These are phyloP conservation scores for Oidium heveae DNA, from an alignment of 2,329 filamentous ascomycete species.

Conservation along the genomic window DNA sequence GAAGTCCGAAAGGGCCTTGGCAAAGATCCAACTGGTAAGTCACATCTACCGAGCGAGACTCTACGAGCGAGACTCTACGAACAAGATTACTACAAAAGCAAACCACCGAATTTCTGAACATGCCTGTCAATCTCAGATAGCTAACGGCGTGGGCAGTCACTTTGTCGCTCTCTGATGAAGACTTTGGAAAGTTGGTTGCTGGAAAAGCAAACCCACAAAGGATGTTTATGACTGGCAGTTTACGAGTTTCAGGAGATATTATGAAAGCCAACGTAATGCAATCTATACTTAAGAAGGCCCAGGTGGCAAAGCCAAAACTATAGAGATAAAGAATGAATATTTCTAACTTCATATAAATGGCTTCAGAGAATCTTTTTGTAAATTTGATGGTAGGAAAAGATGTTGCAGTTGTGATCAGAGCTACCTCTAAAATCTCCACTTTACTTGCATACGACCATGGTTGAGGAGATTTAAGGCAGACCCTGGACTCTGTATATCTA, in stretches of 20 bases:
- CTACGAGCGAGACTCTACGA: too few relatives aligned
- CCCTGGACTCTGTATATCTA: too few relatives aligned
- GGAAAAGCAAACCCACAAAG: constrained; percentile 89
- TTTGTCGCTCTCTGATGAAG: constrained; percentile 57
- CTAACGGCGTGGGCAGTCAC: constrained; percentile 35
- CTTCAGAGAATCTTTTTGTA: too few relatives aligned
- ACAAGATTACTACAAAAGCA: background rate
- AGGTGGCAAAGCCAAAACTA: constrained; percentile 53
- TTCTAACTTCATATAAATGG: too few relatives aligned
- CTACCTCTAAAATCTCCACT: too few relatives aligned
- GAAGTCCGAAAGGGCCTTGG: constrained; percentile 54
- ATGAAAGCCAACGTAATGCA: constrained; percentile 98
- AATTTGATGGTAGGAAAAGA: too few relatives aligned
- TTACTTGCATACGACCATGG: too few relatives aligned
- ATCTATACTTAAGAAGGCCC: constrained; percentile 71
- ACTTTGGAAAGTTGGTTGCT: constrained; percentile 60
- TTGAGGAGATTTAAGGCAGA: too few relatives aligned
- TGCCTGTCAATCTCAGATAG: background rate
- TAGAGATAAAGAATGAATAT: constrained; percentile 16
- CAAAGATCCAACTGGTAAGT: constrained; percentile 59
- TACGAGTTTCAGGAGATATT: constrained; percentile 94
- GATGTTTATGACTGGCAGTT: constrained; percentile 85
- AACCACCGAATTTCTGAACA: background rate
- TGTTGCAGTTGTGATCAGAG: too few relatives aligned
- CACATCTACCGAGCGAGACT: background rate